Percentiles rank a stretch among this genome's conserved stretches.
These are phyloP conservation scores for Hirsutella rhossiliensis DNA, from an alignment of 2,329 filamentous ascomycete genomes.

Conservation along the genomic window DNA sequence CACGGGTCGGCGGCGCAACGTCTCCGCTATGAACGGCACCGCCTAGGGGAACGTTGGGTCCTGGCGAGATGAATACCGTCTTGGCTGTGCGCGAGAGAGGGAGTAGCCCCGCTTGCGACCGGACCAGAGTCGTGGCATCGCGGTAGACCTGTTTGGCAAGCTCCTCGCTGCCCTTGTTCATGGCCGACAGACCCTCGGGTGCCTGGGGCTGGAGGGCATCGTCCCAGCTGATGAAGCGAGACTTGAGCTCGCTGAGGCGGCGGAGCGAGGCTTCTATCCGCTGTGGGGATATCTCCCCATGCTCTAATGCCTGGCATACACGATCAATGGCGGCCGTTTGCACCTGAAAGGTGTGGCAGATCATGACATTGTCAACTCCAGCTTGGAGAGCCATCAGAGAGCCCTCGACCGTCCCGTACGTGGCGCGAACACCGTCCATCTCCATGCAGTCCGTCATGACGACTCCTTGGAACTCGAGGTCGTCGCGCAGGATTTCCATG, in stretches of 20 bases:
- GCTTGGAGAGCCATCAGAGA: conserved; percentile 13
- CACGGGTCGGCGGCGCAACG: conserved; percentile 9
- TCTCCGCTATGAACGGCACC: conserved; percentile 12
- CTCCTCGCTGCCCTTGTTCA: conserved; percentile 7
- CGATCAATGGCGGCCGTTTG: conserved; percentile 13
- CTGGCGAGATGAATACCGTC: conserved; percentile 13
- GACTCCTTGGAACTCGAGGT: conserved; percentile 10
- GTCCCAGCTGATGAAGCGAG: conserved; percentile 11
- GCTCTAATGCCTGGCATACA: conserved; percentile 9
- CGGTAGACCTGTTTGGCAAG: conserved; percentile 9
- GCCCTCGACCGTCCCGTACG: conserved; percentile 12
- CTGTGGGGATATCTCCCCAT: conserved; percentile 6
- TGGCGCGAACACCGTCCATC: conserved; percentile 14
- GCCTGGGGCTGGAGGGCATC: conserved; percentile 5
- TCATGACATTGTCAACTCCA: conserved; percentile 15
- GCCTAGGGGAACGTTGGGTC: conserved; percentile 10
- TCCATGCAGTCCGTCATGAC: conserved; percentile 15
- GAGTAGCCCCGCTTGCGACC: conserved; percentile 6
- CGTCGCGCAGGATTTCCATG: conserved; percentile 10
- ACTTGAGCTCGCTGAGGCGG: conserved; percentile 9
- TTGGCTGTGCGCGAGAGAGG: conserved; percentile 7
- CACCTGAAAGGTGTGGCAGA: conserved; percentile 14
- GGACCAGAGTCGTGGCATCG: conserved; percentile 10
- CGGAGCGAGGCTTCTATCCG: conserved; percentile 8
- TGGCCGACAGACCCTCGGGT: conserved; percentile 2